Evolutionary conservation across 2,329 filamentous ascomycete genomes (phyloP), one percentile per base, ranked within the genome.

Genomic region (Calycina herbarum): DNA sequence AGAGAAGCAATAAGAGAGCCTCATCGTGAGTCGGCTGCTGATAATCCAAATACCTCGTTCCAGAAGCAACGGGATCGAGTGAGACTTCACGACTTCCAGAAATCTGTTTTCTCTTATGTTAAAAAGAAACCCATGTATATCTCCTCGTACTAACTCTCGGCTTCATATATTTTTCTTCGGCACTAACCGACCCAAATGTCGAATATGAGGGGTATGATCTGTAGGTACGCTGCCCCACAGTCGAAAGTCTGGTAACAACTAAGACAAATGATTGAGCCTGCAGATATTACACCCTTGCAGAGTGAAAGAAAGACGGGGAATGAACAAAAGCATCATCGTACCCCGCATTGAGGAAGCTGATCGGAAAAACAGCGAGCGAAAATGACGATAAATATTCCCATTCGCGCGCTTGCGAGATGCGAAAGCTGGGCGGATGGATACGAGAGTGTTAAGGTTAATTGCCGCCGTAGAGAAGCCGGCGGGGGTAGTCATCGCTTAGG

Each of bases 381-480:
- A 33, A 57, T 35, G 17, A 31, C 27, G 27, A 57, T 57, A 57
- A 17, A 57, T 33, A 10, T 57, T 57, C 54, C 54, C 54, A 57
- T 57, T 57, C 27, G 54, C 54, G 54, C 54, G 54, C 54, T 33
- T 57, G 54, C 31, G 31, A n/a, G 1, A 27, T 48, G 61, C 51
- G 33, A 7, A 27, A 35, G 62, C 27, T 35, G 31, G 54, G 20
- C 20, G 15, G 17, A 51, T 51, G 45, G 45, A 24, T 20, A 51
- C 45, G 45, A 51, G n/a, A 24, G 10, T 51, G 20, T 24, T 20
- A 24, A 11, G 45, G 10, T 8, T 24, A 11, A 51, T 38, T 38
- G 35, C 35, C 35, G 35, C 35, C 35, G 35, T 15, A 38, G 45
- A 24, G 45, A 24, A 6, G n/a, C 7, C 45, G 45, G 20, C 17